phyloP scores from a whole-genome alignment of 1,284 basidiomycete species.

The Ustilago shanxiensis region DNA sequence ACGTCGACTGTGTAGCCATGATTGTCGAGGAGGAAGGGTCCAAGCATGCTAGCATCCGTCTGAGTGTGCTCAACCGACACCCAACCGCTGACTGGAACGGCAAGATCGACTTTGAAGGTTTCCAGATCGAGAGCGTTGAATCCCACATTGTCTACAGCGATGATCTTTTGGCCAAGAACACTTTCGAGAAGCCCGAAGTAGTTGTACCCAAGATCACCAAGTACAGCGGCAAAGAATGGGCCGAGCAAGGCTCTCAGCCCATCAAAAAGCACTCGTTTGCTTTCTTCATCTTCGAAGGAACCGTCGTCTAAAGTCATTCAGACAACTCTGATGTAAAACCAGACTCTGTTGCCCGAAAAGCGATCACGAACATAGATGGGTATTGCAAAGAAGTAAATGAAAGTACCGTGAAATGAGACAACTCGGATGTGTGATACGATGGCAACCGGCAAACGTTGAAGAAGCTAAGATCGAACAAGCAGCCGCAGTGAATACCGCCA shows the following conservation, averaged over 20 bases:
- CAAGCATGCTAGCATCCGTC: conserved; percentile 70
- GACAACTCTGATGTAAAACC: background rate
- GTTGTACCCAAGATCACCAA: conserved; percentile 36
- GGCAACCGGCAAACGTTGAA: background rate
- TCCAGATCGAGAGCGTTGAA: conserved; percentile 43
- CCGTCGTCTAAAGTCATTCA: conserved; percentile 1
- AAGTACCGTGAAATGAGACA: background rate
- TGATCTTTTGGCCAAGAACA: conserved; percentile 47
- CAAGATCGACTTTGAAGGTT: conserved; percentile 29
- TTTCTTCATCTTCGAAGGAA: conserved; percentile 45
- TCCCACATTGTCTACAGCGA: conserved; percentile 35
- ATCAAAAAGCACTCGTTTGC: conserved; percentile 43
- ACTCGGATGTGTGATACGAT: background rate
- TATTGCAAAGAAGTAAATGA: background rate
- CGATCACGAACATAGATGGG: background rate
- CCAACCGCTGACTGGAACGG: conserved; percentile 50
- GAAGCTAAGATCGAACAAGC: too few relatives aligned
- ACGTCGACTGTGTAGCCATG: conserved; percentile 74
- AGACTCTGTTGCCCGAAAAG: background rate
- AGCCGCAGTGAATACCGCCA: too few relatives aligned
- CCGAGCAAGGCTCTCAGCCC: conserved; percentile 13
- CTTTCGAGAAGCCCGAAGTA: conserved; percentile 40
- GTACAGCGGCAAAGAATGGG: conserved; percentile 30
- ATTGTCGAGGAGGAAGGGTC: conserved; percentile 64
- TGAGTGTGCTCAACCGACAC: conserved; percentile 74